A percentile compares a stretch with the other conserved stretches of the same genome.
Evolutionary conservation across 140 eudicot species (phyloP).

Genomic region (Stevia rebaudiana): DNA sequence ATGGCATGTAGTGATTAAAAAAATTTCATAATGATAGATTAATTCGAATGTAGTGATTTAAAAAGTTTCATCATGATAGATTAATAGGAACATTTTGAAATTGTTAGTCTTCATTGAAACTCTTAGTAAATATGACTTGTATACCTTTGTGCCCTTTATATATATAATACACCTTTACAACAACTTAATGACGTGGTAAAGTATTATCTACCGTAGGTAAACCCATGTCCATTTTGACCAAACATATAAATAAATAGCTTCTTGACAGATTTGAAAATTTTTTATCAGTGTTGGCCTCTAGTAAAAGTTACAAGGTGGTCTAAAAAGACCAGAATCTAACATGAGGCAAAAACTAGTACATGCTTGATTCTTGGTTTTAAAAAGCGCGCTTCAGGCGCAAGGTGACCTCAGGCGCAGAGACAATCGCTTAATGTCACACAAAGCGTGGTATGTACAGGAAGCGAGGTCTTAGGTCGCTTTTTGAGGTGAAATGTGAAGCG

Average conservation of each 20-base stretch:
- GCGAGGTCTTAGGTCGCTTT: too few relatives aligned
- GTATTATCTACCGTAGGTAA: neutral
- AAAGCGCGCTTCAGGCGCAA: too few relatives aligned
- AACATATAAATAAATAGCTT: neutral
- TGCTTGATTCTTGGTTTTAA: too few relatives aligned
- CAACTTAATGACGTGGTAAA: neutral
- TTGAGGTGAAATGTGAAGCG: too few relatives aligned
- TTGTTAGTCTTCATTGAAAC: neutral
- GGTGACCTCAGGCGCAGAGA: too few relatives aligned
- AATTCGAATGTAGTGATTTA: neutral
- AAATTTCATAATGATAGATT: neutral
- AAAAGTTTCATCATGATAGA: neutral
- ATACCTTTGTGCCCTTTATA: neutral
- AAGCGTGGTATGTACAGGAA: too few relatives aligned
- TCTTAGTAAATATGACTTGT: conserved; percentile 1
- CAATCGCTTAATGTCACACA: too few relatives aligned
- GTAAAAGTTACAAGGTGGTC: neutral
- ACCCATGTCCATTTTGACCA: neutral
- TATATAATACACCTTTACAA: neutral
- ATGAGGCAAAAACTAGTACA: neutral
- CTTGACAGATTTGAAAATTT: neutral
- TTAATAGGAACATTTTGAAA: neutral
- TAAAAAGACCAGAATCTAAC: neutral
- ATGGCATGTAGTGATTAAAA: neutral
- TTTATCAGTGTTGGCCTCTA: neutral